Evolutionary conservation across 1,284 basidiomycete genomes (phyloP), one percentile per base, ranked within the genome.

Genomic region (Cystobasidium pallidum): DNA sequence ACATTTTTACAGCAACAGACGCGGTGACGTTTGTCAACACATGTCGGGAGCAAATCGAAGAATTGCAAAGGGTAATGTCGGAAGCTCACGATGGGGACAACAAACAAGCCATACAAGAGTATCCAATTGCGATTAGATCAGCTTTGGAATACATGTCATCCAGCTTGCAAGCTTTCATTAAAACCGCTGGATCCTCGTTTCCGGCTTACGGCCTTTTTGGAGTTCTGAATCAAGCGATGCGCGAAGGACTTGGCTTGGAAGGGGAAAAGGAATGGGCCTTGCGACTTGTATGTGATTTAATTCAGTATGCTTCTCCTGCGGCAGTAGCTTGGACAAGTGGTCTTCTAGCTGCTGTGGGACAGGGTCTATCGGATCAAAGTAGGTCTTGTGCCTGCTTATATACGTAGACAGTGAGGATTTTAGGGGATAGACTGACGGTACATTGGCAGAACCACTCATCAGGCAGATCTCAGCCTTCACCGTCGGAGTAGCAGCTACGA

Each of bases 201-300:
- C 68, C 68, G 1, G 51, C 59, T 21, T 49, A 64, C 21, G 61
- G 59, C 32, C 32, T 71, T 47, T 63, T 45, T 34, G 41, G 34
- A 30, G 36, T 54, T 7, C 34, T 71, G 1, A 58, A 58, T n/a
- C 41, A 34, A 13, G 68, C 47, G 13, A 45, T 71, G 19, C 24
- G 45, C 26, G 45, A 52, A 41, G 19, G 47, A 17, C 51, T 71
- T 15, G 68, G 61, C 21, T 32, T 71, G 6, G 30, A 54, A 15
- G 68, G 68, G 11, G 68, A 63, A 43, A 62, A 54, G 21, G 68
- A 64, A 19, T 71, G 68, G 68, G 68, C 59, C 17, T 28, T 71
- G 13, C 28, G 61, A 36, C 24, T 71, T 28, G 36, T 71, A 8
- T 57, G 57, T 61, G 68, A 71, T 64, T 49, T 71, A 19, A 49